phyloP scores from a whole-genome alignment of 768 basidiomycete species.

The Pulveroboletus sp. region DNA sequence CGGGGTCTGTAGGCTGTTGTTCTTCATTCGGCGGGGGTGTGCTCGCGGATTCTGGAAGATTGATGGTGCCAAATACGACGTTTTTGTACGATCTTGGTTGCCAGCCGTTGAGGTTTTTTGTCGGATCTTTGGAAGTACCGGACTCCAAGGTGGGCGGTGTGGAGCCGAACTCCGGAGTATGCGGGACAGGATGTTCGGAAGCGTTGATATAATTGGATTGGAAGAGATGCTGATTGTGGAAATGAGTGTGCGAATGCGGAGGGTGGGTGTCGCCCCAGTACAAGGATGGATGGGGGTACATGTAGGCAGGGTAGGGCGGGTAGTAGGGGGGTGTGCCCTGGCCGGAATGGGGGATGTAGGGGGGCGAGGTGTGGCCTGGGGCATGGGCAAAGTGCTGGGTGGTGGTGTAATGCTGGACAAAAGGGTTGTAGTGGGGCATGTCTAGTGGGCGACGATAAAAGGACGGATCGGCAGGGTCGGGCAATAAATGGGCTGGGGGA shows the following conservation, averaged over 20 bases:
- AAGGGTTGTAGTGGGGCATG: conserved; percentile 17
- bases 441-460: conserved; percentile 22
- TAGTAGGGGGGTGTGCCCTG: conserved; percentile 35
- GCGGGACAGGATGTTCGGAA: conserved; percentile 11
- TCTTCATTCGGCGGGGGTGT: neutral
- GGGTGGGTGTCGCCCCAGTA: conserved; percentile 35
- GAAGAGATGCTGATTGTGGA: conserved; percentile 17
- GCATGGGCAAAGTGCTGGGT: conserved; percentile 19
- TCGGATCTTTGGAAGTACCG: conserved; percentile 1
- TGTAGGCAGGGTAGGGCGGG: conserved; percentile 33
- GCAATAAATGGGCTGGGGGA: conserved; percentile 10
- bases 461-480: conserved; percentile 14
- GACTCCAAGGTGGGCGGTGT: conserved; percentile 12
- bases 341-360: conserved; percentile 24
- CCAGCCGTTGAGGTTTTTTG: conserved; percentile 5
- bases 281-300: conserved; percentile 36
- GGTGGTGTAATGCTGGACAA: conserved; percentile 16
- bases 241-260: conserved; percentile 13
- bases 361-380: conserved; percentile 25
- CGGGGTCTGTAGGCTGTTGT: conserved; percentile 6
- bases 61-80: conserved; percentile 56
- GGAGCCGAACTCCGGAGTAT: conserved; percentile 18
- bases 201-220: conserved; percentile 5
- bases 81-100: conserved; percentile 18
- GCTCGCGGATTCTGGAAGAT: conserved; percentile 20